Base-by-base conservation (phyloP, 352 stramenopile genomes). In the Stramenopiles sp. region DNA sequence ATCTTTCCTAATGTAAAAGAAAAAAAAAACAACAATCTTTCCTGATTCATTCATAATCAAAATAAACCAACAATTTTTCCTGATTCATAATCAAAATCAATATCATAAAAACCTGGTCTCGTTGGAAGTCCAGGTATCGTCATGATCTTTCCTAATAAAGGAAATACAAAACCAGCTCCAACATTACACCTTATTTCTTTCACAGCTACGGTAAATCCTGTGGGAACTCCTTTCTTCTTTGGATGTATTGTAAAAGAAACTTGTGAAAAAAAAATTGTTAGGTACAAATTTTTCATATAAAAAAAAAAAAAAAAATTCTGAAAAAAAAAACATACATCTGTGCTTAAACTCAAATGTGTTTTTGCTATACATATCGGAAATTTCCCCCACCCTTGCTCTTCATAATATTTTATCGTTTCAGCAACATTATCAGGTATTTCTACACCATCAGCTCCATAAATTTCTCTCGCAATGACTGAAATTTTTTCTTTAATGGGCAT, bases 81-180 rank as follows among this genome's bases (percentile, higher is more conserved):
- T 17, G 62, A 77, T 36, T 86, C 72, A 24, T 73, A 53, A 38
- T 93, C 66, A 19, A 96, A 58, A 53, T 95, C 83, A 4, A 98
- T 75, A 54, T 98, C 80, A 50, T 91, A 90, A 58, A 95, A 96
- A 43, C 78, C 78, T 12, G 85, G 85, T 23, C 80, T 61, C 7
- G 81, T 98, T 10, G 83, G 78, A 0, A 96, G 58, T n/a, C 83
- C 85, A 18, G 85, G 85, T 41, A 98, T 81, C 0, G 81, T 96
- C 71, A 91, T 94, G 48, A 98, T 96, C 49, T 93, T 73, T 19
- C 84, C 83, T 38, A 68, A 76, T 28, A 89, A 55, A 29, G 77
- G 47, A 50, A 84, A 81, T 28, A 95, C 55, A 26, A 96, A 96
- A 4, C 83, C 83, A 35, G 83, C 85, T 7, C 85, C 85, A 29